phyloP scores from a whole-genome alignment of 2,329 filamentous ascomycete species.

The Sporothrix humicola region DNA sequence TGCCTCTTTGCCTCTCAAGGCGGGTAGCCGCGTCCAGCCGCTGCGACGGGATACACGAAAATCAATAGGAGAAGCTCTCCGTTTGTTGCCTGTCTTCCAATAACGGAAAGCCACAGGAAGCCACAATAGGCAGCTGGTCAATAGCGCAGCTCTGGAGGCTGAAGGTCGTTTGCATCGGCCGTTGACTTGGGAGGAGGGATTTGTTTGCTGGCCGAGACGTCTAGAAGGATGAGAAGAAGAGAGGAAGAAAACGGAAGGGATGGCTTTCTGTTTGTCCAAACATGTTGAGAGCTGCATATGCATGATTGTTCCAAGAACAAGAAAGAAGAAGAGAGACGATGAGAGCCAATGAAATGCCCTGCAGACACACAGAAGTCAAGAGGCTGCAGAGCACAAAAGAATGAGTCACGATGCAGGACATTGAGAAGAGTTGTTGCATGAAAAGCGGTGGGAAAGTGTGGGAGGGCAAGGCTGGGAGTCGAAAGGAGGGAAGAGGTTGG shows the following conservation, averaged over 20 bases:
- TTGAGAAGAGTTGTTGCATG: not conserved
- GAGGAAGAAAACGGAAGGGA: too few species aligned
- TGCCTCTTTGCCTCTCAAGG: not conserved
- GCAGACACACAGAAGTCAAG: not conserved
- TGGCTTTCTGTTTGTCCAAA: not conserved
- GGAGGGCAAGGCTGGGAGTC: not conserved
- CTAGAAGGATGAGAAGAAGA: not conserved
- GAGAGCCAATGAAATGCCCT: not conserved
- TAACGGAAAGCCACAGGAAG: not conserved
- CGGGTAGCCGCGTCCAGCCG: not conserved
- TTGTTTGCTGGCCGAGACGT: not conserved
- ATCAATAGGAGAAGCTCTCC: not conserved
- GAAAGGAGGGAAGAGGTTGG: not conserved
- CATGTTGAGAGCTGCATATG: not conserved
- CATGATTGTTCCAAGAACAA: not conserved
- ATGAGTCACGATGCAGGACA: constrained; percentile 17
- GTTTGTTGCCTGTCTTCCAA: too few species aligned
- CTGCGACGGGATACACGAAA: not conserved
- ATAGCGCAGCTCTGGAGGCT: not conserved
- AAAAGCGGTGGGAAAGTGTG: not conserved
- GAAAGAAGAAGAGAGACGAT: not conserved
- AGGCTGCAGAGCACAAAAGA: not conserved
- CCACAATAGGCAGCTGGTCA: constrained; percentile 17
- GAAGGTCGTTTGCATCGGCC: not conserved
- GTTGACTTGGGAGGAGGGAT: not conserved